phyloP scores from a whole-genome alignment of 306 rosid genomes.

The Acmispon strigosus region DNA sequence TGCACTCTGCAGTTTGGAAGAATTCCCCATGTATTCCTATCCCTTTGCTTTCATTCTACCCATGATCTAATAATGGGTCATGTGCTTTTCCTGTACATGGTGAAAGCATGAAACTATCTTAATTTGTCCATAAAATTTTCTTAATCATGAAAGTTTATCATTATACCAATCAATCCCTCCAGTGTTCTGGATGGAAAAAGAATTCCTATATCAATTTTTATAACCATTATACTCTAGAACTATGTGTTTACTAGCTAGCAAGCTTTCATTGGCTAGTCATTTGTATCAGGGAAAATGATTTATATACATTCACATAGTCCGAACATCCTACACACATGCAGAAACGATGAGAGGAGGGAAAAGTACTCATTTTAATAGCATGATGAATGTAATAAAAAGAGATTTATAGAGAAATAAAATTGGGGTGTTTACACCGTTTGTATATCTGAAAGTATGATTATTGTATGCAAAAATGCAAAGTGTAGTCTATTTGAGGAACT shows the following conservation, averaged over 20 bases:
- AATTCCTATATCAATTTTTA: not conserved
- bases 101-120: not conserved
- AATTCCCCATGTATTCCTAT: conserved; percentile 46
- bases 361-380: too few relatives aligned
- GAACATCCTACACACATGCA: too few relatives aligned
- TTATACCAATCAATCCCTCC: not conserved
- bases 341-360: too few relatives aligned
- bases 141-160: not conserved
- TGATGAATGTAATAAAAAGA: too few relatives aligned
- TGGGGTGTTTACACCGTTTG: too few relatives aligned
- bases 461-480: too few relatives aligned
- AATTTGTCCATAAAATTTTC: not conserved
- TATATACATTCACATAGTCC: too few relatives aligned
- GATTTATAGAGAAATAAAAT: too few relatives aligned
- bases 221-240: not conserved
- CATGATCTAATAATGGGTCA: conserved; percentile 15
- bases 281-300: too few relatives aligned
- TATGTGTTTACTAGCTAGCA: not conserved
- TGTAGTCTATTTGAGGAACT: too few relatives aligned
- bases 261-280: not conserved
- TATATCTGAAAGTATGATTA: too few relatives aligned
- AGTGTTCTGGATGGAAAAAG: not conserved
- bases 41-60: conserved; percentile 42
- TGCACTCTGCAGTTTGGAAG: conserved; percentile 64
- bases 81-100: not conserved